phyloP scores from a whole-genome alignment of 345 rosid species.

The Murraya paniculata region DNA sequence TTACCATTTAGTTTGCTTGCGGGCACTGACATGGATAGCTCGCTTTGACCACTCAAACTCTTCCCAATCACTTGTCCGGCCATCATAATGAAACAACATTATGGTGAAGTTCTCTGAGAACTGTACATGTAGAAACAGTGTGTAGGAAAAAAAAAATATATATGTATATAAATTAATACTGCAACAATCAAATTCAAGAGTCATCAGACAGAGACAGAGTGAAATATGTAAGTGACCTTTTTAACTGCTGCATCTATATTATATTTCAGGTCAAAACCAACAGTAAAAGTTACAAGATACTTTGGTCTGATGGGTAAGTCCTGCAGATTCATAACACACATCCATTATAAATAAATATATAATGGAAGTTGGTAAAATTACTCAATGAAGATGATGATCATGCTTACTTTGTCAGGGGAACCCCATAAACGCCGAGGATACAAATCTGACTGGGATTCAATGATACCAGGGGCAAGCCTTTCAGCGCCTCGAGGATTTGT shows the following conservation, averaged over 20 bases:
- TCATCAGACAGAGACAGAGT: not conserved
- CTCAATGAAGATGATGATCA: not conserved
- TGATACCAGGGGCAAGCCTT: conserved; percentile 79
- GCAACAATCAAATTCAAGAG: not conserved
- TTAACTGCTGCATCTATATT: conserved; percentile 78
- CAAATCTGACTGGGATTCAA: conserved; percentile 71
- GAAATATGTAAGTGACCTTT: conserved; percentile 48
- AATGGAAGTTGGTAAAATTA: no score
- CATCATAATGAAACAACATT: conserved; percentile 89
- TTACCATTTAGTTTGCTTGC: conserved; percentile 85
- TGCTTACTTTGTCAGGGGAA: conserved; percentile 67
- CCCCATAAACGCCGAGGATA: conserved; percentile 85
- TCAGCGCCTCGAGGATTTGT: conserved; percentile 94
- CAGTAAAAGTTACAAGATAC: conserved; percentile 91
- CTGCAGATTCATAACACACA: conserved; percentile 40
- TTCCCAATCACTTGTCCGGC: conserved; percentile 78
- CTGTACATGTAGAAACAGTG: conserved; percentile 34
- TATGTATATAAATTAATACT: no score
- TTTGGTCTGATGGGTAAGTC: conserved; percentile 56
- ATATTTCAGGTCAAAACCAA: conserved; percentile 72
- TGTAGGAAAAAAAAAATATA: not conserved
- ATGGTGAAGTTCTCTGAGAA: conserved; percentile 90
- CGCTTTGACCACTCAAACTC: conserved; percentile 93
- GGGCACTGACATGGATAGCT: conserved; percentile 84
- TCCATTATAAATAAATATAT: no score